Base-by-base conservation (phyloP, 1,139 yeast species). In the Geotrichum carabidarum region DNA sequence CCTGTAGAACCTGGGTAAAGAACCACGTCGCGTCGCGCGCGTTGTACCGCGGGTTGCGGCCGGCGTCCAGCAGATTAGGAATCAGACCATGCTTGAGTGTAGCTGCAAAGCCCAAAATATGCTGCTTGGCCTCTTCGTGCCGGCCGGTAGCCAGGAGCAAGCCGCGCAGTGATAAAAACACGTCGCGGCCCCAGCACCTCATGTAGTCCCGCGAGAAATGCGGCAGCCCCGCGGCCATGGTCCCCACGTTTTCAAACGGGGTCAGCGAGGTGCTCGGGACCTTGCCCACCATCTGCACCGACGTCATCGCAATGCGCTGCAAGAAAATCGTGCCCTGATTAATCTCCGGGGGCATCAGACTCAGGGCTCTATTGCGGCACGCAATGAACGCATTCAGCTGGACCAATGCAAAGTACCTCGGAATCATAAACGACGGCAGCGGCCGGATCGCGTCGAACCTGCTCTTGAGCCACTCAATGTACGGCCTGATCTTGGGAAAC, bases 121-220 rank as follows among this genome's bases (percentile, higher is more conserved):
- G 98, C 49, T 73, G 71, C 63, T 78, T 83, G 1, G 98, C 98
- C 55, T 84, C 93, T 2, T 85, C 87, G 64, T 68, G 81, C 56
- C 98, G 77, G 14, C 86, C 94, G 0, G 96, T 79, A 1, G 86
- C 84, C 42, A 91, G 72, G 58, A 90, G 72, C 50, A 91, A 75
- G 0, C 99, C 99, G 60, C 96, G 76, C 55, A 86, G 77, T 0
- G 96, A 80, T 55, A 93, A 84, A 66, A 93, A 93, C 1, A 90
- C 95, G 71, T 93, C 99, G 67, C 99, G 80, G 35, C 99, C 99
- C 99, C 99, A 93, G 68, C 97, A 89, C 70, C 99, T 79, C 96
- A 91, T 90, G 69, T 87, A 90, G 62, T 85, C 89, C 56, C 78
- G 80, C 65, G 94, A 83, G 70, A 93, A 93, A 71, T 91, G 97